Base-by-base conservation (phyloP, 2,329 filamentous ascomycete genomes). In the Simplicillium sp. region DNA sequence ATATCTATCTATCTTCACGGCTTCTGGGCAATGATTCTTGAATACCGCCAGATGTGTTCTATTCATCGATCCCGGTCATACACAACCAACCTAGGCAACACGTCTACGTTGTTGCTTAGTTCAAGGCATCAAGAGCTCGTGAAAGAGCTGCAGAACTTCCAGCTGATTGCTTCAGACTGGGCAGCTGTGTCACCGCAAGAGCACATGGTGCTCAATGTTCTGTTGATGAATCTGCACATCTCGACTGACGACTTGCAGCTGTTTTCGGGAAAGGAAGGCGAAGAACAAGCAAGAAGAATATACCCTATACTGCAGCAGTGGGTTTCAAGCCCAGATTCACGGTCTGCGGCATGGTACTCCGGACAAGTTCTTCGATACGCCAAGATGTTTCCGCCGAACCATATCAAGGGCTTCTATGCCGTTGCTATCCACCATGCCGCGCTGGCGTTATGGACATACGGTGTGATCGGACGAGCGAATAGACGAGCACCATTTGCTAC, bases 341-440 rank as follows among this genome's bases (percentile, higher is more conserved):
- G 79, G 20, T 71, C 74, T 45, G 75, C 80, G 9, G 54, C 84
- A 1, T 85, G 76, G 73, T 78, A 82, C 48, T 82, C 82, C 1
- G 81, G 78, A 0, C 82, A 84, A 55, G 68, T 83, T 2, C 54
- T 86, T 5, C 71, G 77, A 7, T 71, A 74, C 33, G 80, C 78
- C 2, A 73, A 70, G 50, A 45, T 61, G 37, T 72, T 80, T 37
- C 69, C 75, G 0, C 55, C 62, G 2, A 67, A 70, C 0, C 65
- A 72, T 11, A 57, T 85, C 3, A 73, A 76, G 34, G 77, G 82
- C 46, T 85, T 86, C 54, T 75, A 77, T 46, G 80, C 81, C 0
- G 74, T 86, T 7, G 77, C 75, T 0, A 70, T 85, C 1, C 83
- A 85, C 52, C 82, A 86, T 53, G 80, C 79, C 4, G 70, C 73